Percentiles rank a stretch among this genome's conserved stretches.
These are phyloP conservation scores for Elaeagnus macrophylla DNA, from an alignment of 306 rosid genomes.

Conservation along the genomic window DNA sequence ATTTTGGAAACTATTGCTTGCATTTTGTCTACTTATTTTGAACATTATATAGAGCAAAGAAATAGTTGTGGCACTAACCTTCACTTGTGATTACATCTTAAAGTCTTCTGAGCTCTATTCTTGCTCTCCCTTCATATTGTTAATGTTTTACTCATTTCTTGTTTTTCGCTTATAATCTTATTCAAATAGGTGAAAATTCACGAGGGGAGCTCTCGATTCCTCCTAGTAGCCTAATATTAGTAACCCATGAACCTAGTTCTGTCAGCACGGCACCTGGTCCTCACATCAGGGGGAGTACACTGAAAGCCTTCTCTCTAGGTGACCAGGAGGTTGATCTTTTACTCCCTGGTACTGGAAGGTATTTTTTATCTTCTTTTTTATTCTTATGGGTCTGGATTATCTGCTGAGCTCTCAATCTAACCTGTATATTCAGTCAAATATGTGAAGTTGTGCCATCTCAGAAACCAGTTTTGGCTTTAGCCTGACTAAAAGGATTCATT, in stretches of 20 bases:
- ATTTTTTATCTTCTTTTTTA: constrained; percentile 14
- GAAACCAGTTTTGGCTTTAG: no score
- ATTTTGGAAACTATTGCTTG: no score
- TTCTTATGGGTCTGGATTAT: neutral
- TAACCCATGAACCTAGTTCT: constrained; percentile 78
- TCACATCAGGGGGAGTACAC: constrained; percentile 75
- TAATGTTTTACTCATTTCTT: neutral
- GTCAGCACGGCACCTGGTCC: constrained; percentile 77
- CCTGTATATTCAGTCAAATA: no score
- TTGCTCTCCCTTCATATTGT: neutral
- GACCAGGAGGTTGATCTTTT: constrained; percentile 84
- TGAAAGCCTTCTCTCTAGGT: constrained; percentile 81
- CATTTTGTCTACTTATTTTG: no score
- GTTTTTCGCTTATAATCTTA: constrained; percentile 10
- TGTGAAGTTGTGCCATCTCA: no score
- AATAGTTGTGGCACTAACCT: no score
- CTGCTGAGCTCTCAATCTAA: no score
- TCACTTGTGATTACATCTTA: neutral
- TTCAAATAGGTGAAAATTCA: constrained; percentile 36
- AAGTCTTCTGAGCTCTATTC: neutral
- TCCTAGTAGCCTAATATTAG: constrained; percentile 59
- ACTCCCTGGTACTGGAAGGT: constrained; percentile 95
- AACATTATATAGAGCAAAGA: no score
- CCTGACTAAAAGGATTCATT: no score
- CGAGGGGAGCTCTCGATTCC: constrained; percentile 41